Base-by-base conservation (phyloP, 192 early-diverging fungal genomes). In the Anaeromyces robustus region DNA sequence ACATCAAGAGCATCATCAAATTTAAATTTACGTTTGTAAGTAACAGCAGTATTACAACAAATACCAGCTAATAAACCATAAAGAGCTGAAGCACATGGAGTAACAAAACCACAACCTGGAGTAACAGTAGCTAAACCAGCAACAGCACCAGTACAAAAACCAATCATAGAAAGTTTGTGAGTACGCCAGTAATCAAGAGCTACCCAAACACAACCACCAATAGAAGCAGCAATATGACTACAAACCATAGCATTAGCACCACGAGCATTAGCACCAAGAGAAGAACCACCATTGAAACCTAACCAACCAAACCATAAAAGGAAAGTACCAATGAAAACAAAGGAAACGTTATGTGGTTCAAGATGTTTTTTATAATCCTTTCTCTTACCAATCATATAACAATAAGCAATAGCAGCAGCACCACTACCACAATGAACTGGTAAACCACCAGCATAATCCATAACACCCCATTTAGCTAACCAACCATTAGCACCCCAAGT, bases 221-320 rank as follows among this genome's bases (percentile, higher is more conserved):
- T 68, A 34, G 77, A 81, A 29, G 80, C 80, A 32, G 80, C 79
- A 68, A 81, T 18, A 34, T 81, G 80, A 29, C 77, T 81, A 30
- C 77, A 77, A 30, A 81, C 80, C 77, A 79, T 79, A 28, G 80
- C 80, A 68, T 81, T 81, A 39, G 80, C 77, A 32, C 77, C 80
- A 34, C 80, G 80, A 79, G 80, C 77, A 28, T 81, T 81, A n/a
- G 80, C 32, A 19, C 77, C 80, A 68, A 81, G 80, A 34, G 80
- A 79, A 34, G 77, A 78, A 30, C 80, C 80, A 79, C 43, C 80
- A 26, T 81, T 81, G 79, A 81, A 81, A 79, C 77, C 77, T 77
- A 79, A 81, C 80, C 80, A 81, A 26, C 80, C 80, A 79, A 81
- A 81, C 80, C 80, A 81, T 32, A 81, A 79, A 34, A 81, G 80